Evolutionary conservation across 805 yeast species (phyloP), one percentile per base, ranked within the genome.

Genomic region (Sugiyamaella lignohabitans): DNA sequence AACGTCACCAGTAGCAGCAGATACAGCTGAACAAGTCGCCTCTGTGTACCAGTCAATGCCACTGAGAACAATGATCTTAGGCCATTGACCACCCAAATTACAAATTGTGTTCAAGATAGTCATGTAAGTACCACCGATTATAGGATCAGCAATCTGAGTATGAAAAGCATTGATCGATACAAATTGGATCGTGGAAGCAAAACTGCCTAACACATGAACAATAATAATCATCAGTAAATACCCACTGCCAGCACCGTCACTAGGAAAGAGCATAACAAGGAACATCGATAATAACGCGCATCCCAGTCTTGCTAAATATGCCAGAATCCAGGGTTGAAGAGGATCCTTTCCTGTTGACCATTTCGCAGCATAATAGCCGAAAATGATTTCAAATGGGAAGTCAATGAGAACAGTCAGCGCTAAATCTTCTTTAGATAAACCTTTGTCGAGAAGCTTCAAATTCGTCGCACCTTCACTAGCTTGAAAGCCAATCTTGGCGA

Each of bases 31-130:
- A 66, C 98, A 91, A 24, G 70, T 62, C 1, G 88, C 79, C 3
- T 65, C 57, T 0, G 97, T 85, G 55, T 88, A 76, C 55, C 72
- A 75, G 65, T 91, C 97, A 46, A 93, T 91, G 65, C 88, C 72
- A 49, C 73, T 77, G 54, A 88, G 74, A 1, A 91, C 81, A 27
- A 93, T 69, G n/a, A 87, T 69, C 46, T 87, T 74, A 1, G 98
- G 98, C 98, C 98, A 93, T 38, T 94, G 93, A 8, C 98, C 98
- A 20, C 98, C 98, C 48, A 91, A 73, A 62, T 93, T 93, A 37
- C 94, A 80, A 41, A 93, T 71, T 0, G 98, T 93, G 65, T 93
- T 93, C 49, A 93, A 71, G 0, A 95, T 82, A 0, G 98, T 93
- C 98, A 93, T 91, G 64, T 93, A 93, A 0, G 98, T 93, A 1